Evolutionary conservation across 139 green algal genomes (phyloP).

Genomic region (Closterium sp.): DNA sequence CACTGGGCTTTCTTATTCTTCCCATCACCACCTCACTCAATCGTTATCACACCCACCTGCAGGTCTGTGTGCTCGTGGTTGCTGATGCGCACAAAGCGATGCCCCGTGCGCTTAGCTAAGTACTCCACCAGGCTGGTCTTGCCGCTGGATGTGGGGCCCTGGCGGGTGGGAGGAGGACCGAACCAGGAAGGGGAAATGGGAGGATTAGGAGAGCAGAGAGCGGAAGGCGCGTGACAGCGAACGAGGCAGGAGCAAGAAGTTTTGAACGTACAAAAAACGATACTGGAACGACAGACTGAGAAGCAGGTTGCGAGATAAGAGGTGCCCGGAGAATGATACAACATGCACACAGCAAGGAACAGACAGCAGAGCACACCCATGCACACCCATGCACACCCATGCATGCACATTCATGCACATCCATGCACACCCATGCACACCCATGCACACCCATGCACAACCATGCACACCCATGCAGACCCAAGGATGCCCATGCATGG

Average conservation of each 20-base stretch:
- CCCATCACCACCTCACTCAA: too few species aligned
- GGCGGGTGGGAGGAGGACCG: slow-evolving; percentile 42
- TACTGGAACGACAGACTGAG: too few species aligned
- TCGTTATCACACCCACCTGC: slow-evolving; percentile 50
- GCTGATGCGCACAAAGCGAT: slow-evolving; percentile 92
- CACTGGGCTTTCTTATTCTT: too few species aligned
- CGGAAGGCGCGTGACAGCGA: too few species aligned
- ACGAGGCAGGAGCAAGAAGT: too few species aligned
- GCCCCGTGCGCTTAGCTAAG: slow-evolving; percentile 84
- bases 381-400: not conserved
- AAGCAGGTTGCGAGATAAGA: too few species aligned
- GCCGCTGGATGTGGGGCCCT: slow-evolving; percentile 93
- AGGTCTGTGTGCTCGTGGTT: slow-evolving; percentile 99
- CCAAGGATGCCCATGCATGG: not conserved
- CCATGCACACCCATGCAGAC: not conserved
- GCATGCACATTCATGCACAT: not conserved
- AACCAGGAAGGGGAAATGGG: not conserved
- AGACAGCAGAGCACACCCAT: too few species aligned
- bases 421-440: not conserved
- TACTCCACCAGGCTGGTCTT: slow-evolving; percentile 96
- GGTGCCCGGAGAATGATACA: too few species aligned
- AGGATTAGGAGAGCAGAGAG: not conserved
- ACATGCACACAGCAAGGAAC: too few species aligned
- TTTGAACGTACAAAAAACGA: too few species aligned
- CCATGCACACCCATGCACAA: not conserved